Percentiles rank a stretch among this genome's conserved stretches.
phyloP scores from a whole-genome alignment of 345 rosid species.

The Brassica rapa region DNA sequence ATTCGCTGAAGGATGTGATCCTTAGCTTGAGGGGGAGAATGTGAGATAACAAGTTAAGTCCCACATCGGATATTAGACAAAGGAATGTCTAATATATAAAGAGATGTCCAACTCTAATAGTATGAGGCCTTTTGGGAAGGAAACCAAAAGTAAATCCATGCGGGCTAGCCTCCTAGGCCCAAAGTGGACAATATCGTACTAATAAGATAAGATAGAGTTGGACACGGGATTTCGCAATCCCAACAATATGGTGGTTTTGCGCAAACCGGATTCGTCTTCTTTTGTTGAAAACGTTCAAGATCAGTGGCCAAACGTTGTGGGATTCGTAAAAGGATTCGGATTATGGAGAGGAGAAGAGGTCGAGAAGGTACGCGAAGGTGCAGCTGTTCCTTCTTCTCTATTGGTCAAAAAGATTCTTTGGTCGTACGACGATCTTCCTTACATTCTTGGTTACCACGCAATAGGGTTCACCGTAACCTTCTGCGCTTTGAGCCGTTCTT shows the following conservation, averaged over 20 bases:
- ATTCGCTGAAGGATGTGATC: too few species aligned
- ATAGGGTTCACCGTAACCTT: slow-evolving; percentile 75
- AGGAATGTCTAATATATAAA: too few species aligned
- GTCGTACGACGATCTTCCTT: slow-evolving; percentile 87
- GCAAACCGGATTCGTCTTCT: slow-evolving; percentile 50
- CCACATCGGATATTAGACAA: too few species aligned
- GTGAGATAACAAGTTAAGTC: too few species aligned
- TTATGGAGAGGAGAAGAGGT: slow-evolving; percentile 97
- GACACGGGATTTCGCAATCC: too few species aligned
- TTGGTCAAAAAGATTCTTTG: slow-evolving; percentile 77
- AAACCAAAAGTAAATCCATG: too few species aligned
- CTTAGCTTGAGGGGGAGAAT: too few species aligned
- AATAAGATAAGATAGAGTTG: too few species aligned
- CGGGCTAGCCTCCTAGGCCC: too few species aligned
- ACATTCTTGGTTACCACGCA: slow-evolving; percentile 80
- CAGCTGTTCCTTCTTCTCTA: slow-evolving; percentile 60
- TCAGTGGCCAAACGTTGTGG: slow-evolving; percentile 91
- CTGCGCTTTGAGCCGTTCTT: slow-evolving; percentile 69
- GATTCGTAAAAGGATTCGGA: slow-evolving; percentile 69
- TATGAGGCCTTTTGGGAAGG: too few species aligned
- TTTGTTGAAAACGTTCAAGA: slow-evolving; percentile 50
- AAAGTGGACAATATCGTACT: too few species aligned
- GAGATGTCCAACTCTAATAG: too few species aligned
- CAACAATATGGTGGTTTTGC: slow-evolving; percentile 51
- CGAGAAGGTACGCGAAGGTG: slow-evolving; percentile 64